Percentiles rank a stretch among this genome's conserved stretches.
Conservation (phyloP, 371 early-diverging fungal genomes). For the Capillidium heterosporum region DNA sequence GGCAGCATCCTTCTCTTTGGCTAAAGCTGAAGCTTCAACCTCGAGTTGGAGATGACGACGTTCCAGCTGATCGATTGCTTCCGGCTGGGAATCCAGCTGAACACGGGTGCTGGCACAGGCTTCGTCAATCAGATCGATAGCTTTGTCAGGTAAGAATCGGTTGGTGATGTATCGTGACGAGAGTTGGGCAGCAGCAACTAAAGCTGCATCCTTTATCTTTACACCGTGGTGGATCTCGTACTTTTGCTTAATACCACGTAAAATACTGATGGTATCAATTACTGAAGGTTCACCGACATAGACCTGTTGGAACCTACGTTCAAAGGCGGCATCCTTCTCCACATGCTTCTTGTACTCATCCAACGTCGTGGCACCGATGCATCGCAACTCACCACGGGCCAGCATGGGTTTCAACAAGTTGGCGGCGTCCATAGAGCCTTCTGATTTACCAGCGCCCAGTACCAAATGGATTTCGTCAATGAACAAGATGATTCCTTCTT, state of each 20-base stretch:
- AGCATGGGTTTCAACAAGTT: constrained; percentile 83
- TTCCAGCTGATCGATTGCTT: constrained; percentile 84
- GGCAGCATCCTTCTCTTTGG: constrained; percentile 75
- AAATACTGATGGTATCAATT: constrained; percentile 62
- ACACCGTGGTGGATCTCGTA: constrained; percentile 78
- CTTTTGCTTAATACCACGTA: constrained; percentile 66
- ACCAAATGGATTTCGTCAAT: constrained; percentile 98
- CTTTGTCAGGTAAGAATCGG: constrained; percentile 60
- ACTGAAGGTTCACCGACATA: constrained; percentile 66
- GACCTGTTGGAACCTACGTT: constrained; percentile 75
- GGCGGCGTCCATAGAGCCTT: constrained; percentile 85
- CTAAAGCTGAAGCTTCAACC: constrained; percentile 83
- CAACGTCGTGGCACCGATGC: constrained; percentile 82
- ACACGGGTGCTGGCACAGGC: constrained; percentile 90
- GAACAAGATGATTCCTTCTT: constrained; percentile 87
- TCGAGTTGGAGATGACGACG: constrained; percentile 73
- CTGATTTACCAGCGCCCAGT: constrained; percentile 78
- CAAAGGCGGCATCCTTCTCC: constrained; percentile 81
- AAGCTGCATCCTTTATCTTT: constrained; percentile 59
- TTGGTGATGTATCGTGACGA: constrained; percentile 64
- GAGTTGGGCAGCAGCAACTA: constrained; percentile 61
- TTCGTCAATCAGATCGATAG: constrained; percentile 84
- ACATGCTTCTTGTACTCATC: constrained; percentile 63
- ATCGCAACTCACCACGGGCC: constrained; percentile 65
- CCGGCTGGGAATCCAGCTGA: constrained; percentile 89